Evolutionary conservation across 129 eudicot genomes (phyloP).

Genomic region (Scalesia atractyloides): DNA sequence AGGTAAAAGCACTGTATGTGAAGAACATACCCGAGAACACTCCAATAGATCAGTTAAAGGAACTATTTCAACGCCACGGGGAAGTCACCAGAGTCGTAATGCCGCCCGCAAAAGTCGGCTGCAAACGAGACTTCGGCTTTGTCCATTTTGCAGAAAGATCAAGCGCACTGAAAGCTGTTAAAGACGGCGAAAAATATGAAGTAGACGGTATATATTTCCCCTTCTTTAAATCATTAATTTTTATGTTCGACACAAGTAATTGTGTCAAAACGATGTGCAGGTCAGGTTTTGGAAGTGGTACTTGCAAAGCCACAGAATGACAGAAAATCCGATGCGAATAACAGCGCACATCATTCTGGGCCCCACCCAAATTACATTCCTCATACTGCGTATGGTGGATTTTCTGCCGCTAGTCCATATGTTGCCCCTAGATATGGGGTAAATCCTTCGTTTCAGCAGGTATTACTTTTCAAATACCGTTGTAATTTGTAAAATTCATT

Average conservation of each 20-base stretch:
- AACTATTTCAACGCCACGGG: constrained; percentile 87
- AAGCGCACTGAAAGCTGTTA: constrained; percentile 87
- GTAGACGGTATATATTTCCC: constrained; percentile 57
- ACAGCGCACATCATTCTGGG: constrained; percentile 54
- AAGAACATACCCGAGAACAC: constrained; percentile 97
- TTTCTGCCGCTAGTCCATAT: constrained; percentile 63
- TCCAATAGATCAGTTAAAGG: constrained; percentile 74
- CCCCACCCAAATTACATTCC: constrained; percentile 72
- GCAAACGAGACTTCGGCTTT: constrained; percentile 94
- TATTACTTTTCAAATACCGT: constrained; percentile 20
- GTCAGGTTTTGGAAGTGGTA: constrained; percentile 86
- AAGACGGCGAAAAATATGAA: constrained; percentile 84
- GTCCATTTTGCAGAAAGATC: constrained; percentile 97
- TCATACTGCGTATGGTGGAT: constrained; percentile 73
- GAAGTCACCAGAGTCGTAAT: constrained; percentile 91
- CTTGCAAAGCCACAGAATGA: constrained; percentile 96
- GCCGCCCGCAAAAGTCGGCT: constrained; percentile 94
- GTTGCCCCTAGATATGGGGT: constrained; percentile 73
- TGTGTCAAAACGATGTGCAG: constrained; percentile 41
- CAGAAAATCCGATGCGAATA: constrained; percentile 59
- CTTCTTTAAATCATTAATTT: not conserved
- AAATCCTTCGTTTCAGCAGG: constrained; percentile 87
- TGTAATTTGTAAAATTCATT: not conserved
- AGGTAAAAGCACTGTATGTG: constrained; percentile 97
- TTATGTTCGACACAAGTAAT: not conserved